Conservation (phyloP, 495 filamentous ascomycete genomes). For the Collariella sp. region DNA sequence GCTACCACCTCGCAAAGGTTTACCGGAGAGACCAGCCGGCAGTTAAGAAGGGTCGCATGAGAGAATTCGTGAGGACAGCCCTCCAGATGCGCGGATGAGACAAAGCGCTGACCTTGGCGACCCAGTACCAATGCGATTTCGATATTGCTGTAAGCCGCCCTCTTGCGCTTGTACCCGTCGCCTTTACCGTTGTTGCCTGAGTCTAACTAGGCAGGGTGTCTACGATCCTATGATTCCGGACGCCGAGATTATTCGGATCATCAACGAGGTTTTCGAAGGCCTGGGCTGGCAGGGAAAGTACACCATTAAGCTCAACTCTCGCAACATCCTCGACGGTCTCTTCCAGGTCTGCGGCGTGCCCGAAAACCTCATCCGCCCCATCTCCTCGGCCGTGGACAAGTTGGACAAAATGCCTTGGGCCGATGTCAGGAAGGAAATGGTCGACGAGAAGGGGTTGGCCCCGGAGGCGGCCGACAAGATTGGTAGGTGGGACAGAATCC, state of each 20-base stretch:
- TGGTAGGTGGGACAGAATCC: conserved; percentile 54
- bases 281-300: conserved; percentile 50
- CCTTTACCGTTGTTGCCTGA: background rate
- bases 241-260: conserved; percentile 74
- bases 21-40: conserved; percentile 45
- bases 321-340: conserved; percentile 87
- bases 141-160: conserved; percentile 64
- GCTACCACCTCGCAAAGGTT: conserved; percentile 89
- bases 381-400: conserved; percentile 91
- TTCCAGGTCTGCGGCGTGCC: conserved; percentile 90
- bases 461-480: conserved; percentile 72
- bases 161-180: background rate
- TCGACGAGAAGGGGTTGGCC: conserved; percentile 70
- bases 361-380: conserved; percentile 71
- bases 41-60: conserved; percentile 60
- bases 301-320: conserved; percentile 91
- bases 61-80: conserved; percentile 55
- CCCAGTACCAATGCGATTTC: conserved; percentile 87
- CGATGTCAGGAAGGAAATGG: conserved; percentile 88
- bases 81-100: background rate
- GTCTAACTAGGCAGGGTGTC: conserved; percentile 29
- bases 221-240: conserved; percentile 95
- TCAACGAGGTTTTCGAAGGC: conserved; percentile 75
- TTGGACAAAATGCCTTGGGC: conserved; percentile 87
- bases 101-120: background rate